Evolutionary conservation across 225 moss, liverwort and hornwort genomes (phyloP).

Genomic region (Takakia lepidozioides): DNA sequence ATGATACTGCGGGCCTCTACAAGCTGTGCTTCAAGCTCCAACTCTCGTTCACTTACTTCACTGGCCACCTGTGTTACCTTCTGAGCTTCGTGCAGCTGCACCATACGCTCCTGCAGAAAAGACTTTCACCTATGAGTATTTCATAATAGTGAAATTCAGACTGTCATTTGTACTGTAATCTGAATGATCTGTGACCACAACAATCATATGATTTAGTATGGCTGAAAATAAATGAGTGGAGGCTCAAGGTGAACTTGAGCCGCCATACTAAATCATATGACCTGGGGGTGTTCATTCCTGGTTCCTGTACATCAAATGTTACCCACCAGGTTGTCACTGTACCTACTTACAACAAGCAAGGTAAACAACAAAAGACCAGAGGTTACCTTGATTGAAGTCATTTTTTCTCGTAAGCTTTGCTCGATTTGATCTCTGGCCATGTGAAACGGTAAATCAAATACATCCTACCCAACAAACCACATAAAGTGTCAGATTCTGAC

Average conservation of each 20-base stretch:
- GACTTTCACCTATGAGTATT: too few species aligned
- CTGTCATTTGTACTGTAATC: too few species aligned
- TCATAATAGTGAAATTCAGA: too few species aligned
- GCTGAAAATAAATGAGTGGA: too few species aligned
- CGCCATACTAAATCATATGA: neutral
- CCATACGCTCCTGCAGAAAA: conserved; percentile 66
- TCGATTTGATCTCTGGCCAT: conserved; percentile 99
- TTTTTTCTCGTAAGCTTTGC: conserved; percentile 87
- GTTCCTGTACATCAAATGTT: too few species aligned
- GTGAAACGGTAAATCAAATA: conserved; percentile 93
- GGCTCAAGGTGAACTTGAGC: neutral
- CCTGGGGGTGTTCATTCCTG: too few species aligned
- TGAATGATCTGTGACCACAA: too few species aligned
- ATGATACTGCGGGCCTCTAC: conserved; percentile 72
- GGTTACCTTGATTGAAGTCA: conserved; percentile 91
- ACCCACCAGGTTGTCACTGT: neutral
- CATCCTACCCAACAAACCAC: conserved; percentile 70
- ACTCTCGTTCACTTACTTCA: conserved; percentile 67
- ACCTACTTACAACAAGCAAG: neutral
- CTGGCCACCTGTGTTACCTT: conserved; percentile 28
- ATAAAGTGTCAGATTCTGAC: too few species aligned
- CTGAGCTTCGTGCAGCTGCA: conserved; percentile 81
- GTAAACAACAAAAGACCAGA: too few species aligned
- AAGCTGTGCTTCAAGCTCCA: conserved; percentile 82
- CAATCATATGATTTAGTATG: too few species aligned